These are phyloP conservation scores for Termitomyces sp. DNA, from an alignment of 1,284 basidiomycete genomes.

Conservation along the genomic window DNA sequence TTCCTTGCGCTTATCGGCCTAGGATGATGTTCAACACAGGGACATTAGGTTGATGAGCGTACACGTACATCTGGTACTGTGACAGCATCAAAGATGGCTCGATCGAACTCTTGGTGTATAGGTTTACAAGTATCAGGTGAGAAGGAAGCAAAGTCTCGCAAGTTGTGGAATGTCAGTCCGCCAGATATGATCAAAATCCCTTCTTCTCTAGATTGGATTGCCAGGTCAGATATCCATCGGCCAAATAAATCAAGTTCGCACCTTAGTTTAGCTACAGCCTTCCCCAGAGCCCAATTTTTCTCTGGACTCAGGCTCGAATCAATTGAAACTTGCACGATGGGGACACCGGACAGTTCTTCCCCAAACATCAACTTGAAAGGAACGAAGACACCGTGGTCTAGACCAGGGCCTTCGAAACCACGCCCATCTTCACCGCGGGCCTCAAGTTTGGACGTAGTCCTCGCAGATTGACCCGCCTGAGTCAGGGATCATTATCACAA, in stretches of 20 bases:
- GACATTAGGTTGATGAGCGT: conserved; percentile 1
- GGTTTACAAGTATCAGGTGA: conserved; percentile 43
- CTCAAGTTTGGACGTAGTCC: conserved; percentile 47
- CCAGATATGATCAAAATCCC: conserved; percentile 68
- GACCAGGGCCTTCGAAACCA: conserved; percentile 57
- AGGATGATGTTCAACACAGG: conserved; percentile 11
- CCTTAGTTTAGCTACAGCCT: conserved; percentile 57
- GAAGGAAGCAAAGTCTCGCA: conserved; percentile 52
- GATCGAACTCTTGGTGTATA: conserved; percentile 52
- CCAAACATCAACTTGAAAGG: conserved; percentile 78
- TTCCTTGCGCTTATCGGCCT: conserved; percentile 31
- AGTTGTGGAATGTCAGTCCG: conserved; percentile 65
- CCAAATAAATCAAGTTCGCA: conserved; percentile 19
- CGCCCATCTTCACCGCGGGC: conserved; percentile 62
- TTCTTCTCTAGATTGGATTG: conserved; percentile 40
- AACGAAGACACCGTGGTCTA: conserved; percentile 73
- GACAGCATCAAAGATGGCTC: conserved; percentile 54
- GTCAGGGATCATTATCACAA: not conserved
- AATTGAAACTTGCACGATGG: conserved; percentile 69
- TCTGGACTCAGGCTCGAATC: conserved; percentile 56
- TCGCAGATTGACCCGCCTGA: conserved; percentile 54
- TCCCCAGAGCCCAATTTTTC: conserved; percentile 62
- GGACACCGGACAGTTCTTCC: conserved; percentile 51
- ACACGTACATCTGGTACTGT: conserved; percentile 44
- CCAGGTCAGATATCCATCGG: not conserved